These are phyloP conservation scores for Solanum chiquidenum DNA, from an alignment of 257 asterid species.

Conservation along the genomic window DNA sequence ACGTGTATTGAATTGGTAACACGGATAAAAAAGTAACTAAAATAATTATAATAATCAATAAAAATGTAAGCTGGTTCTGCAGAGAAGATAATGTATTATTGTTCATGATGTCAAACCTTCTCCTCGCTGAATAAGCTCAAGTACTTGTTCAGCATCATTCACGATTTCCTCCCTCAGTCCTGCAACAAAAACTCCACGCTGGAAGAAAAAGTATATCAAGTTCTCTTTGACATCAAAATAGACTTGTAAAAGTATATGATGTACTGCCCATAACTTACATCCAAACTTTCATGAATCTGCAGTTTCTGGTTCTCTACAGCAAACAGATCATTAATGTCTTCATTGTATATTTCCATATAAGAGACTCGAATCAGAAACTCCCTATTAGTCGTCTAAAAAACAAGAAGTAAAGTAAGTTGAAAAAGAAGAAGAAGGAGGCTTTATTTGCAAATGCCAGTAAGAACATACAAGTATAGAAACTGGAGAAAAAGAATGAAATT, in stretches of 20 bases:
- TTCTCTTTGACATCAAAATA: neutral
- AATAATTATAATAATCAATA: neutral
- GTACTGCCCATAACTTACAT: slow-evolving; percentile 33
- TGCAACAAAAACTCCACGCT: slow-evolving; percentile 98
- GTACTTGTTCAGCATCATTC: slow-evolving; percentile 78
- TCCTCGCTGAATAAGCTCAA: slow-evolving; percentile 72
- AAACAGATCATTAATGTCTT: slow-evolving; percentile 90
- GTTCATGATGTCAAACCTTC: slow-evolving; percentile 56
- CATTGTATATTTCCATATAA: slow-evolving; percentile 96
- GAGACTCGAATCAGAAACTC: slow-evolving; percentile 93
- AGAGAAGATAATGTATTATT: neutral
- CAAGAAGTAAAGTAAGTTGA: neutral
- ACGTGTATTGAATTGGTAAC: slow-evolving; percentile 3
- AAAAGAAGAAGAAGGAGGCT: neutral
- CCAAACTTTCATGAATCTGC: slow-evolving; percentile 97
- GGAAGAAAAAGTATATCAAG: slow-evolving; percentile 11
- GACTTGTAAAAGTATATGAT: neutral
- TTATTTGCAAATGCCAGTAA: neutral
- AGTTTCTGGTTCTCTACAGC: slow-evolving; percentile 83
- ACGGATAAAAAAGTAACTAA: neutral
- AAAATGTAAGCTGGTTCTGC: neutral
- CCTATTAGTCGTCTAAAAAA: slow-evolving; percentile 51
- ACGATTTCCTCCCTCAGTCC: slow-evolving; percentile 97
- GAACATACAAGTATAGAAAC: neutral
- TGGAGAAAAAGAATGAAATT: neutral